Conservation (phyloP, 208 protist species). For the Trypanosoma boissoni region DNA sequence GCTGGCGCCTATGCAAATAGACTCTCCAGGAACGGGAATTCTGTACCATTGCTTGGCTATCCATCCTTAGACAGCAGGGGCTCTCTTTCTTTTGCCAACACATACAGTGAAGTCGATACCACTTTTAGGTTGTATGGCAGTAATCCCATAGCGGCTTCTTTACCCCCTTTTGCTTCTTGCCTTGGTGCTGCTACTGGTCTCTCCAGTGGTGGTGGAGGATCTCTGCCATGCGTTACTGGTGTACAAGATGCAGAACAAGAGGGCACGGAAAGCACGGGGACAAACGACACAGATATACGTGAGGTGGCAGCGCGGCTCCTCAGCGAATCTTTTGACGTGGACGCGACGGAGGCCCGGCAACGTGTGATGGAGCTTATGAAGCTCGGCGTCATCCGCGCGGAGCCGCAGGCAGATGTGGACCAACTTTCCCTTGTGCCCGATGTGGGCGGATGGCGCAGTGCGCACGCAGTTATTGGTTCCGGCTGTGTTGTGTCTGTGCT, state of each 20-base stretch:
- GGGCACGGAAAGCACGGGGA: not conserved
- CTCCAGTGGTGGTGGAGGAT: too few species aligned
- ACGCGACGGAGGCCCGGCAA: not conserved
- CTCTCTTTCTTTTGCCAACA: too few species aligned
- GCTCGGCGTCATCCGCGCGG: conserved; percentile 12
- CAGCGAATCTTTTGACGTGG: not conserved
- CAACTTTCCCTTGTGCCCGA: conserved; percentile 2
- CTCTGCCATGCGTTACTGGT: too few species aligned
- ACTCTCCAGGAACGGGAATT: not conserved
- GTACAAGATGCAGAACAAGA: too few species aligned
- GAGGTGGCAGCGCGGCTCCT: not conserved
- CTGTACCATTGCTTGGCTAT: not conserved
- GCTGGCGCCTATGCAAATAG: conserved; percentile 9
- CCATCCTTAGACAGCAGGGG: not conserved
- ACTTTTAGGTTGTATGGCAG: too few species aligned
- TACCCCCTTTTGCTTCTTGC: too few species aligned
- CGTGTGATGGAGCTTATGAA: conserved; percentile 10
- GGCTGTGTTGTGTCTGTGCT: conserved; percentile 24
- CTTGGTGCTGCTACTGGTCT: too few species aligned
- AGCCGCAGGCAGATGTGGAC: not conserved
- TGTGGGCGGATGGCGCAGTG: conserved; percentile 12
- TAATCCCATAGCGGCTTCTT: too few species aligned
- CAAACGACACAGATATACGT: not conserved
- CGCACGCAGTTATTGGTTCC: not conserved
- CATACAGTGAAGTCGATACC: too few species aligned